phyloP scores from a whole-genome alignment of 208 protist species.

The Angomonas deanei region DNA sequence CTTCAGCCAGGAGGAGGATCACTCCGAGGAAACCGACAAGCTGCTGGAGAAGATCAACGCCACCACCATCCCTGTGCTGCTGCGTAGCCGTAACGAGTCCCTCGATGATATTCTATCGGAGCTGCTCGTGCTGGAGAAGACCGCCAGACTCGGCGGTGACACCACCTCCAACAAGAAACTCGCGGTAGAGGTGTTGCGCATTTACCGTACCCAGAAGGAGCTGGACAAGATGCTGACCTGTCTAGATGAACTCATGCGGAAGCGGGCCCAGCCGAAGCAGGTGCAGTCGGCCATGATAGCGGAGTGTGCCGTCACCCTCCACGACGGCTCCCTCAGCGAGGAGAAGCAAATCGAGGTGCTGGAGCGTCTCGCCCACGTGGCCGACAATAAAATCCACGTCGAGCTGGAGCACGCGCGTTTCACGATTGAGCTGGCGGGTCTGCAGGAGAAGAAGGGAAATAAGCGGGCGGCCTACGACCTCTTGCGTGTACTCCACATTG shows the following conservation, averaged over 20 bases:
- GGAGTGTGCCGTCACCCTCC: constrained; percentile 68
- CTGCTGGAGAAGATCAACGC: constrained; percentile 76
- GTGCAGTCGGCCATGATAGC: constrained; percentile 90
- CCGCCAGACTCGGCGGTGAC: constrained; percentile 80
- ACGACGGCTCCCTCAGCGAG: constrained; percentile 37
- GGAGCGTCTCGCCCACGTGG: constrained; percentile 84
- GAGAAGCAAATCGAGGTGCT: constrained; percentile 79
- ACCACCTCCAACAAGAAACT: constrained; percentile 70
- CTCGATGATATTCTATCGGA: constrained; percentile 80
- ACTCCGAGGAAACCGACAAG: constrained; percentile 50
- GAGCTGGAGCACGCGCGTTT: constrained; percentile 94
- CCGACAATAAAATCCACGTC: constrained; percentile 95
- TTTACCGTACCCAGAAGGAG: constrained; percentile 82
- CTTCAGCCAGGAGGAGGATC: constrained; percentile 87
- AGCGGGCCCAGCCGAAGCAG: constrained; percentile 91
- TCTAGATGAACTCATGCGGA: constrained; percentile 89
- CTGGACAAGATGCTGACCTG: constrained; percentile 78
- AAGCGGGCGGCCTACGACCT: constrained; percentile 91
- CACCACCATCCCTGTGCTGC: constrained; percentile 62
- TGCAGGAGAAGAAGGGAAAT: constrained; percentile 88
- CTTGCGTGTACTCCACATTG: constrained; percentile 93
- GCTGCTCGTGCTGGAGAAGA: constrained; percentile 87
- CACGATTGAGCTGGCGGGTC: constrained; percentile 86
- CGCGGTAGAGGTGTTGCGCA: constrained; percentile 81
- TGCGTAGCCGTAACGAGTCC: constrained; percentile 50